Base-by-base conservation (phyloP, 2,329 filamentous ascomycete genomes). In the Cladophialophora exuberans region DNA sequence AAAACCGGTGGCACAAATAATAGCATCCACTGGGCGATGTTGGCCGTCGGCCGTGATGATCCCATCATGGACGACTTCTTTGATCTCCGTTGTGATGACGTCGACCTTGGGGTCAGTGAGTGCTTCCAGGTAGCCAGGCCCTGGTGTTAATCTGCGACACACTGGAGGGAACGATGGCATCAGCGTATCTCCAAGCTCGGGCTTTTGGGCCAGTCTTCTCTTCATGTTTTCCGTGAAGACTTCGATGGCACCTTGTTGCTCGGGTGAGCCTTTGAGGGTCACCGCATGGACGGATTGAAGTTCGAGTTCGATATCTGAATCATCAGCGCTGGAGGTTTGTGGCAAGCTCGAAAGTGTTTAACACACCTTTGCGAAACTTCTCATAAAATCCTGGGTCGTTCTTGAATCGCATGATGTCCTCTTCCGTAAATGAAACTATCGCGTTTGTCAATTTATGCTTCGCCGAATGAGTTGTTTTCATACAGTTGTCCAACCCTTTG, bases 141-240 rank as follows among this genome's bases (percentile, higher is more conserved):
- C 76, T 0, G 75, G 76, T 1, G 74, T 77, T 18, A 76, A 64
- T 10, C 75, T 70, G 31, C 73, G 68, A 53, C 75, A 77, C 6
- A 68, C 66, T 2, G 72, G 68, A 3, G 70, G 67, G 45, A 74
- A 76, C 3, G 66, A 59, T 68, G 30, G 30, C 11, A 33, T 7
- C 3, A 33, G 30, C 15, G 11, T 33, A 2, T 33, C 30, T 2
- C 11, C 11, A 33, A 33, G 11, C 30, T 33, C 30, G 3, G 59
- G 65, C 2, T 62, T 55, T 0, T 64, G 66, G 11, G 49, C 54
- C 3, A 60, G 42, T 17, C 48, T 43, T 2, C 65, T 43, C 1
- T 64, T 55, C 3, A 57, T 52, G 25, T 55, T 45, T 3, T 62
- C 45, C 10, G 47, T 47, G 2, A 67, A 54, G 2, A 55, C 47